phyloP scores from a whole-genome alignment of 1,139 yeast species.

The Petasospora fabianii region DNA sequence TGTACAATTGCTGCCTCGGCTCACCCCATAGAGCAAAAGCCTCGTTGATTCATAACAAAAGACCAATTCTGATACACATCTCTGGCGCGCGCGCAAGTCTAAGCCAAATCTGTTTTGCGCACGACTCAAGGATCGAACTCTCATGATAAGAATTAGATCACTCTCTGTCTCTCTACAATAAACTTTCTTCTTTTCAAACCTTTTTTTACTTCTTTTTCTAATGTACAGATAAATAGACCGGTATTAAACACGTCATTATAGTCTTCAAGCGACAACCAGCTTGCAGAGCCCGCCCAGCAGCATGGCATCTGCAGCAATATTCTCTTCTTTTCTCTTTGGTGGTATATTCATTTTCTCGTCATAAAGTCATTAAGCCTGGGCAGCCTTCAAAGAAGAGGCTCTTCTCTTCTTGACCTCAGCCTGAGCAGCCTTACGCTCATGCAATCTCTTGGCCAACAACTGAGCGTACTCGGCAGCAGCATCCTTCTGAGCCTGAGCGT shows the following conservation, averaged over 20 bases:
- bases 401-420: conserved; percentile 99
- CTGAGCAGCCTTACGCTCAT: conserved; percentile 97
- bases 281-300: not conserved
- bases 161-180: too few relatives aligned
- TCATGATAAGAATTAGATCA: not conserved
- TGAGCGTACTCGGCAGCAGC: conserved; percentile 99
- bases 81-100: too few relatives aligned
- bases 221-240: conserved; percentile 14
- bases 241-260: not conserved
- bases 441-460: conserved; percentile 96
- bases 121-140: too few relatives aligned
- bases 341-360: not conserved
- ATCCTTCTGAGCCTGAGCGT: conserved; percentile 99
- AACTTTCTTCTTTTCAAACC: not conserved
- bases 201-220: conserved; percentile 6
- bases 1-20: not conserved
- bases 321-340: not conserved
- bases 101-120: too few relatives aligned
- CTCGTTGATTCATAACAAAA: too few relatives aligned
- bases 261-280: not conserved
- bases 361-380: conserved; percentile 35
- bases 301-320: not conserved
- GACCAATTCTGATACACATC: too few relatives aligned
- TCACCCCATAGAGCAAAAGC: not conserved
- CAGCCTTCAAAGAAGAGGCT: conserved; percentile 94